Evolutionary conservation across 164 flowering plant genomes (phyloP), one percentile per base, ranked within the genome.

Genomic region (Liquidambar formosana): DNA sequence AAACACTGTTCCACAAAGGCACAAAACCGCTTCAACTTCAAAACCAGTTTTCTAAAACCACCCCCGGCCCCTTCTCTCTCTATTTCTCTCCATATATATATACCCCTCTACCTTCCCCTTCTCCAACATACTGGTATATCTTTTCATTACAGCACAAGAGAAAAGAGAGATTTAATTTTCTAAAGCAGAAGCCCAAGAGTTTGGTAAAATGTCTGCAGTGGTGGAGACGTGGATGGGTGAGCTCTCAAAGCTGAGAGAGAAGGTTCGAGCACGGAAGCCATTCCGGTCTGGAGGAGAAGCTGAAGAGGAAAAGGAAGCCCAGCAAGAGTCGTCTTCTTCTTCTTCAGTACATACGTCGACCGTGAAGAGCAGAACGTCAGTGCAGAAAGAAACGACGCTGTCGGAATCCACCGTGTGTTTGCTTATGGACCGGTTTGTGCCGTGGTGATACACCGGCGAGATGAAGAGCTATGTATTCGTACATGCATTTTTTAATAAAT

Each of bases 351-450:
- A 33, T 61, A 57, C 26, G 10, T 6, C 62, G 33, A 23, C 47
- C 28, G 49, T 12, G 51, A 33, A 33, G 6, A 33, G 4, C 2
- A 33, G 18, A 10, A 38, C 12, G 21, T 64, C 15, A 16, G 67
- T 22, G 25, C 16, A 46, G 10, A 25, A 21, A 49, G 75, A 75
- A 5, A 46, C 1, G 86, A 89, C 72, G 8, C 71, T 83, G 63
- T 84, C 88, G 0, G 92, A 88, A 57, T 66, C 68, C 25, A 84
- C 85, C 0, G 73, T 88, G 8, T 84, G 73, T 69, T 28, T 88
- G 82, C 82, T 88, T 57, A 83, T 88, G 82, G 92, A 88, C 64
- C 84, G 92, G 0, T 88, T 88, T 69, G 80, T 77, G 1, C 88
- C 92, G 10, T 80, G 78, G 18, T 82, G 70, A 73, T 57, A 47